Percentiles rank a stretch among this genome's conserved stretches.
These are phyloP conservation scores for Paraleonurus japonicus DNA, from an alignment of 257 asterid species.

Conservation along the genomic window DNA sequence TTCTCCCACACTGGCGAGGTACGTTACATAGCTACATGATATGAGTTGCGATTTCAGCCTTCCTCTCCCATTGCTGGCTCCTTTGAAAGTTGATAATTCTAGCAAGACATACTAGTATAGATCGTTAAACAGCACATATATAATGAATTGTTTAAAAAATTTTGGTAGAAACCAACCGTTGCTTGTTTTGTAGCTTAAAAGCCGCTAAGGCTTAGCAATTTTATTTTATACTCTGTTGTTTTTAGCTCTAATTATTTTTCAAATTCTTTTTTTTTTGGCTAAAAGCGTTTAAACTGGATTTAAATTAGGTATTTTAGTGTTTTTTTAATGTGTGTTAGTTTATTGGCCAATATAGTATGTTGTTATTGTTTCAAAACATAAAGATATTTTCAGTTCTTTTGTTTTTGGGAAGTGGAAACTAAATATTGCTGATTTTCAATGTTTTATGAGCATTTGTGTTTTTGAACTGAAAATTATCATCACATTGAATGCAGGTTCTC, in stretches of 20 bases:
- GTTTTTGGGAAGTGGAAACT: background rate
- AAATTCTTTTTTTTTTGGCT: background rate
- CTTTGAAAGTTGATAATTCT: background rate
- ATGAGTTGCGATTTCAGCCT: background rate
- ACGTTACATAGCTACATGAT: background rate
- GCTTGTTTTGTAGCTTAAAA: background rate
- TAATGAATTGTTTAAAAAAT: no score
- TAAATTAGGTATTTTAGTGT: slow-evolving; percentile 2
- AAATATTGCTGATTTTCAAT: background rate
- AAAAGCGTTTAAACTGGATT: background rate
- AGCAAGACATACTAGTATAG: background rate
- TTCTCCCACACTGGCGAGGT: slow-evolving; percentile 89
- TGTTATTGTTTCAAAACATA: background rate
- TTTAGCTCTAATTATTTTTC: background rate
- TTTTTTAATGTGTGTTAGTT: background rate
- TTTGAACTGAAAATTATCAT: slow-evolving; percentile 1
- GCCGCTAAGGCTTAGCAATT: background rate
- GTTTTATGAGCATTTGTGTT: background rate
- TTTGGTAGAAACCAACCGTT: background rate
- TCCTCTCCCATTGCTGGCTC: background rate
- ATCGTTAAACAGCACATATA: background rate
- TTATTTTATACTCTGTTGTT: background rate
- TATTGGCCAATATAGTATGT: background rate
- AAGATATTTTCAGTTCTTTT: background rate
- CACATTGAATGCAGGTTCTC: slow-evolving; percentile 58